phyloP scores from a whole-genome alignment of 805 yeast species.

The Cyberlindnera xishuangbannaensis region DNA sequence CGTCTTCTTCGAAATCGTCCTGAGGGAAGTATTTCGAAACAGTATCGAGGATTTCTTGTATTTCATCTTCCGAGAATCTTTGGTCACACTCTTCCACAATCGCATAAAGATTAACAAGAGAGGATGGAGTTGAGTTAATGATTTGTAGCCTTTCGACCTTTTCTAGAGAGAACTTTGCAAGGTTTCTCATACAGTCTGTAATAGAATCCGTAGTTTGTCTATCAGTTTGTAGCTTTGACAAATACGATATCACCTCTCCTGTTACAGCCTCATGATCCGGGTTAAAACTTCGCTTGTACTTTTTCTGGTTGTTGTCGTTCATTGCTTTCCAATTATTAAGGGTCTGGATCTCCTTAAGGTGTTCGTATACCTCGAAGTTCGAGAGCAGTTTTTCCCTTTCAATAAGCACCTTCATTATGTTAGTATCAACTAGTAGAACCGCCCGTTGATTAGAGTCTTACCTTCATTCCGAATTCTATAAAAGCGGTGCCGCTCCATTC shows the following conservation, averaged over 20 bases:
- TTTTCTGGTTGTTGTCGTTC: constrained; percentile 12
- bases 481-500: too few species aligned
- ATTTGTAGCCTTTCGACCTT: constrained; percentile 83
- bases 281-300: constrained; percentile 25
- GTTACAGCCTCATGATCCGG: constrained; percentile 32
- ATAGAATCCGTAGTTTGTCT: constrained; percentile 25
- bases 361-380: constrained; percentile 51
- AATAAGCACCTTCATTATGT: constrained; percentile 21
- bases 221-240: constrained; percentile 12
- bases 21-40: constrained; percentile 49
- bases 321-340: constrained; percentile 28
- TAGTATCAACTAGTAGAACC: too few species aligned
- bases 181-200: constrained; percentile 24
- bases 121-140: constrained; percentile 72
- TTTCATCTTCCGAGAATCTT: constrained; percentile 65
- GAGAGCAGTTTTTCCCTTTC: constrained; percentile 50
- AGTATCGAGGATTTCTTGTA: constrained; percentile 52
- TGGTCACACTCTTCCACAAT: constrained; percentile 90
- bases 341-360: constrained; percentile 38
- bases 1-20: too few species aligned
- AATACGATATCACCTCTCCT: constrained; percentile 25
- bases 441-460: too few species aligned
- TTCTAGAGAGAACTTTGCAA: constrained; percentile 48
- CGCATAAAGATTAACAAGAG: constrained; percentile 72
- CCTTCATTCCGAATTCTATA: too few species aligned